These are phyloP conservation scores for Athelia psychrophila DNA, from an alignment of 1,284 basidiomycete species.

Conservation along the genomic window DNA sequence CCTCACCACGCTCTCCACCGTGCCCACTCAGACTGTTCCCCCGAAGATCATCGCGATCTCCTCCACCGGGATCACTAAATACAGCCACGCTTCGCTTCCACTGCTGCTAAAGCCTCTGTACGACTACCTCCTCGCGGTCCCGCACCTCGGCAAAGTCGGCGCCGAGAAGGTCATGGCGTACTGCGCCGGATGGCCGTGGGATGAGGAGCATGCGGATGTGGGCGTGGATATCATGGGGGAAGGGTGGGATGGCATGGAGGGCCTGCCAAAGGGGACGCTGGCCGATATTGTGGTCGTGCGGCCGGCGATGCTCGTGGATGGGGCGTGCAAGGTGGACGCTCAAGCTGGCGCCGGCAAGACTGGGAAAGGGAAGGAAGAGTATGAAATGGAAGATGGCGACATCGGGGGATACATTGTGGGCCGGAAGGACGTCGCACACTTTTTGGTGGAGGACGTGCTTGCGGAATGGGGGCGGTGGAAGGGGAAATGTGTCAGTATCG, in stretches of 20 bases:
- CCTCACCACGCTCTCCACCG: conserved; percentile 45
- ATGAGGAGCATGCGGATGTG: conserved; percentile 32
- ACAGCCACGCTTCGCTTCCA: conserved; percentile 45
- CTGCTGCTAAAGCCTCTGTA: conserved; percentile 46
- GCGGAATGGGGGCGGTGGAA: conserved; percentile 50
- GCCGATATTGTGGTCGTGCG: conserved; percentile 48
- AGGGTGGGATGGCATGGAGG: conserved; percentile 28
- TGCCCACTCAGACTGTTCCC: conserved; percentile 31
- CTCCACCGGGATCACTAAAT: conserved; percentile 46
- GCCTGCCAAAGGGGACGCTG: conserved; percentile 41
- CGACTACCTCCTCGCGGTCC: conserved; percentile 32
- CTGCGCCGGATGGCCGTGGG: conserved; percentile 45
- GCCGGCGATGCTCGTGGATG: conserved; percentile 56
- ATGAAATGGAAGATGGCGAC: conserved; percentile 37
- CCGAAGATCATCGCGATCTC: conserved; percentile 53
- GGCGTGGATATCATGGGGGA: conserved; percentile 34
- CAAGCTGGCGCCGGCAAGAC: too few species aligned
- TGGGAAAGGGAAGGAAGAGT: conserved; percentile 18
- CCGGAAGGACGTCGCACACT: conserved; percentile 62
- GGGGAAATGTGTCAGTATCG: conserved; percentile 42
- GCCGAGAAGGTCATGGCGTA: conserved; percentile 46
- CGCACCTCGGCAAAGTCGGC: conserved; percentile 58
- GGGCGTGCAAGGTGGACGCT: conserved; percentile 47
- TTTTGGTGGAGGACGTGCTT: conserved; percentile 50
- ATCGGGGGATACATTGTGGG: conserved; percentile 52